These are phyloP conservation scores for Candida ulmi DNA, from an alignment of 805 yeast species.

Conservation along the genomic window DNA sequence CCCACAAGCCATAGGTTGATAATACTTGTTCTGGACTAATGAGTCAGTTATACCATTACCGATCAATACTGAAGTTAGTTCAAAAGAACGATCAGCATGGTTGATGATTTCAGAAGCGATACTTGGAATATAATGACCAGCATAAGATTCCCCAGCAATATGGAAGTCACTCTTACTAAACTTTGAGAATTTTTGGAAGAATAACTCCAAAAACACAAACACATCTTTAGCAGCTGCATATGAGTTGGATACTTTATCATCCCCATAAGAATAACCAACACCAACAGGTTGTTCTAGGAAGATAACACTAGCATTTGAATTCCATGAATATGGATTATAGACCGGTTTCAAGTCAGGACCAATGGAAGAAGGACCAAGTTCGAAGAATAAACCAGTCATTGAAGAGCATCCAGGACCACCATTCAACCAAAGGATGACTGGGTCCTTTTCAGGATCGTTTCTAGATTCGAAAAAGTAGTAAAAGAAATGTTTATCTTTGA, in stretches of 20 bases:
- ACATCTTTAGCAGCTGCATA: constrained; percentile 86
- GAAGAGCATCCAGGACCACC: constrained; percentile 98
- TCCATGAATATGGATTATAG: constrained; percentile 85
- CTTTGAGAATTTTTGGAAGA: constrained; percentile 80
- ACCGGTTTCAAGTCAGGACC: constrained; percentile 61
- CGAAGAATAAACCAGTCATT: constrained; percentile 83
- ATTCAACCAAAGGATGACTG: constrained; percentile 81
- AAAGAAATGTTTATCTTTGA: constrained; percentile 72
- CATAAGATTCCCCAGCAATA: constrained; percentile 81
- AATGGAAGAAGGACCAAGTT: constrained; percentile 83
- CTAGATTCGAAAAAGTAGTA: constrained; percentile 90
- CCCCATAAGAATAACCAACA: constrained; percentile 85
- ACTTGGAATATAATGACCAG: constrained; percentile 77
- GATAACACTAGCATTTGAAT: constrained; percentile 81
- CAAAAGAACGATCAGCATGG: constrained; percentile 46
- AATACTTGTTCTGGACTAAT: constrained; percentile 67
- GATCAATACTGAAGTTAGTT: constrained; percentile 73
- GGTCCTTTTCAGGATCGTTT: constrained; percentile 81
- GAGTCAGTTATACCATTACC: constrained; percentile 95
- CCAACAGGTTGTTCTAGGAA: constrained; percentile 93
- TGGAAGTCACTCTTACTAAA: constrained; percentile 56
- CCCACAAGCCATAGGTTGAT: constrained; percentile 94
- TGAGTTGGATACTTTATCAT: constrained; percentile 56
- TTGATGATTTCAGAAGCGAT: constrained; percentile 50
- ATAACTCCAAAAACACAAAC: constrained; percentile 73